Conservation (phyloP, 768 basidiomycete species). For the Serendipita sp. region DNA sequence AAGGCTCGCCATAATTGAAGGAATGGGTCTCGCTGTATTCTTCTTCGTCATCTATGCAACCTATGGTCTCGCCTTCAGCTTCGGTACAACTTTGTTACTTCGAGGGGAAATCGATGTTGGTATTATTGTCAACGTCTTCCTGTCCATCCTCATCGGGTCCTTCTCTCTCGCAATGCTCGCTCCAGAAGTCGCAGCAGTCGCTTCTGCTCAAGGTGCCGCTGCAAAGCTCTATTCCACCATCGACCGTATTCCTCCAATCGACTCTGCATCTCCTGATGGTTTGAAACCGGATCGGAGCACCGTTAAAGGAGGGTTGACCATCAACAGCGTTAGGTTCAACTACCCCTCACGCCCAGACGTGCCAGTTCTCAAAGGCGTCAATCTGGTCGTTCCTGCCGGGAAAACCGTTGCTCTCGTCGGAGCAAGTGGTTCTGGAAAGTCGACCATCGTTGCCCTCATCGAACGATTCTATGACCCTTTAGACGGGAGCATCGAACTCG, state of each 20-base stretch:
- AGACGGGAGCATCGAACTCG: conserved; percentile 48
- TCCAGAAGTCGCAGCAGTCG: conserved; percentile 69
- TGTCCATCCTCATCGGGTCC: conserved; percentile 74
- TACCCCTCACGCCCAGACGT: conserved; percentile 77
- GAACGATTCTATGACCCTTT: conserved; percentile 82
- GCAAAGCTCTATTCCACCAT: conserved; percentile 80
- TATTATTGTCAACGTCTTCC: conserved; percentile 64
- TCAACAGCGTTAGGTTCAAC: conserved; percentile 62
- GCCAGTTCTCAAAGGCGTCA: conserved; percentile 57
- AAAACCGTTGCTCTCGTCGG: conserved; percentile 67
- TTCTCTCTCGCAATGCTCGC: conserved; percentile 75
- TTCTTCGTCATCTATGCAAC: conserved; percentile 70
- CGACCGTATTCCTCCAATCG: conserved; percentile 72
- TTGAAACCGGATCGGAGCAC: conserved; percentile 36
- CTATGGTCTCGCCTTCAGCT: conserved; percentile 73
- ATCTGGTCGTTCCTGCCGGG: conserved; percentile 52
- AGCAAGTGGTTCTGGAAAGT: conserved; percentile 51
- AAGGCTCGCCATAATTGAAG: conserved; percentile 38
- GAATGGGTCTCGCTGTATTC: conserved; percentile 45
- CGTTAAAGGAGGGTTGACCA: conserved; percentile 53
- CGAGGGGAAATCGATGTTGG: conserved; percentile 47
- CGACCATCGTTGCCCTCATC: conserved; percentile 54
- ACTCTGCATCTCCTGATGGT: conserved; percentile 54
- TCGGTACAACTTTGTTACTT: conserved; percentile 74
- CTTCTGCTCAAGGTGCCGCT: conserved; percentile 72